Evolutionary conservation across 306 rosid genomes (phyloP).

Genomic region (Dryas octopetala): DNA sequence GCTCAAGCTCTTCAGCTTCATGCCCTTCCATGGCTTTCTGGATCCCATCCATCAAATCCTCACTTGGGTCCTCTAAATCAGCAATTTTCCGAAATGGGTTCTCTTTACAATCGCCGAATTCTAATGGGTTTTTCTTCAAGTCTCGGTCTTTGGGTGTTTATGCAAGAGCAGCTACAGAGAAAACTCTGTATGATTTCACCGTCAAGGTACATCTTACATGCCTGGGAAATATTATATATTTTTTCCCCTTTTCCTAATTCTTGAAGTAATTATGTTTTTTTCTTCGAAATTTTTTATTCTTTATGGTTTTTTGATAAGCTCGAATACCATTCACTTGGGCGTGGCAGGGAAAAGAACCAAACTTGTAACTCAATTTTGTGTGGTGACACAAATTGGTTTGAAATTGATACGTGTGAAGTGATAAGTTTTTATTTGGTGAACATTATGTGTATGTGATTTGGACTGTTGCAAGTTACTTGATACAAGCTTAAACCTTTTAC

Average conservation of each 20-base stretch:
- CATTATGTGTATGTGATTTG: no score
- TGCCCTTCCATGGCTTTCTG: conserved; percentile 37
- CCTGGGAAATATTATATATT: not conserved
- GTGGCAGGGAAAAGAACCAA: not conserved
- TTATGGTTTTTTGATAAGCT: no score
- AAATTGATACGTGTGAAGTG: not conserved
- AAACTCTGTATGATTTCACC: conserved; percentile 73
- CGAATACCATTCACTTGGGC: not conserved
- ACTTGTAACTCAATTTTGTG: not conserved
- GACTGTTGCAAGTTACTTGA: not conserved
- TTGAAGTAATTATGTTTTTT: no score
- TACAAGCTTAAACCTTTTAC: not conserved
- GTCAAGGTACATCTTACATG: conserved; percentile 57
- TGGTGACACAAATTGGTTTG: not conserved
- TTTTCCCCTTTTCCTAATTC: not conserved
- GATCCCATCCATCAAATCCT: conserved; percentile 44
- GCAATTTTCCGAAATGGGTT: conserved; percentile 44
- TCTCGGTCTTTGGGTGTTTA: conserved; percentile 47
- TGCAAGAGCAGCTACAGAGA: conserved; percentile 80
- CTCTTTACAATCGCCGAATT: conserved; percentile 34
- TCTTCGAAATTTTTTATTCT: no score
- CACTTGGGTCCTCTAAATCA: conserved; percentile 65
- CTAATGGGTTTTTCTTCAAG: conserved; percentile 31
- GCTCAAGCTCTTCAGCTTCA: conserved; percentile 27
- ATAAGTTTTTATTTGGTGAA: no score